phyloP scores from a whole-genome alignment of 257 asterid genomes.

The Salvia splendens region DNA sequence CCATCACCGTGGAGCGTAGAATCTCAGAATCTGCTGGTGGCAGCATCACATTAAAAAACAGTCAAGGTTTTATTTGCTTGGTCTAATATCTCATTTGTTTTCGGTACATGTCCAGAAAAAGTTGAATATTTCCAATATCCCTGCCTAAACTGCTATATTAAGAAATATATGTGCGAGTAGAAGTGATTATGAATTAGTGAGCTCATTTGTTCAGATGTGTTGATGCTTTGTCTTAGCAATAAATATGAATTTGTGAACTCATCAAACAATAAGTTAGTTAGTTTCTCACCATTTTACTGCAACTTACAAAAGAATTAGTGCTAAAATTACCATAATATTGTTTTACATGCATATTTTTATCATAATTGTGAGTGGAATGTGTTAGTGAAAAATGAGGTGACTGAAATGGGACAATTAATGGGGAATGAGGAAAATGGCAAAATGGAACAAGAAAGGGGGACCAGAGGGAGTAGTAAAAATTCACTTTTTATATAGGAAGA shows the following conservation, averaged over 20 bases:
- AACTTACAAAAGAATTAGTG: background rate
- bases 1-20: constrained; percentile 73
- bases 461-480: background rate
- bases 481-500: background rate
- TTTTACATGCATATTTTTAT: background rate
- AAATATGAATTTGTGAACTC: no score
- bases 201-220: background rate
- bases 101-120: background rate
- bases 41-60: constrained; percentile 60
- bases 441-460: no score
- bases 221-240: background rate
- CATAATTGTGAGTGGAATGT: no score
- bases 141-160: constrained; percentile 6
- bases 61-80: constrained; percentile 59
- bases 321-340: background rate
- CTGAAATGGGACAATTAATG: background rate
- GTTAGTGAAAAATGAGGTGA: no score
- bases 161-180: background rate
- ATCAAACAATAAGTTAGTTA: background rate
- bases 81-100: constrained; percentile 22
- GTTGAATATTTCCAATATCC: constrained; percentile 1
- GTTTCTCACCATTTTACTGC: constrained; percentile 7
- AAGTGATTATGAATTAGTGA: constrained; percentile 6
- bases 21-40: constrained; percentile 66
- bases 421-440: no score